Conservation (phyloP, 495 filamentous ascomycete genomes). For the Xylaria intraflava region DNA sequence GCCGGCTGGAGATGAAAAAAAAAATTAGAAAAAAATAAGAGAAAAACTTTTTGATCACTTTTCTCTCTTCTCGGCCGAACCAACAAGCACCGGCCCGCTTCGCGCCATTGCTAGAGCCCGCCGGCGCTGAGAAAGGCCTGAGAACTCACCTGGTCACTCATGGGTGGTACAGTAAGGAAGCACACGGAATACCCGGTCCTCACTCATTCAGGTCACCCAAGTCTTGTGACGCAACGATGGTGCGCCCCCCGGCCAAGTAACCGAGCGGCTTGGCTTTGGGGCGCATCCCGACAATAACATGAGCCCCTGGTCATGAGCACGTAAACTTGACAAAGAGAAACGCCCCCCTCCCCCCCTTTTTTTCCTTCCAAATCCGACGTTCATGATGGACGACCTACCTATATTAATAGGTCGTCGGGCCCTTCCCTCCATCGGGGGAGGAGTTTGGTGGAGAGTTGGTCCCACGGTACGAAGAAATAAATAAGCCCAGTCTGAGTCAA, state of each 20-base stretch:
- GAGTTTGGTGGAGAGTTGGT: neutral
- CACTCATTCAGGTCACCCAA: no score
- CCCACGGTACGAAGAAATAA: neutral
- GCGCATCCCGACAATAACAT: neutral
- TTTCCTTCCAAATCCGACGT: conserved; percentile 7
- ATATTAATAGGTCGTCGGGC: conserved; percentile 20
- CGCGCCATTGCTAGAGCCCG: no score
- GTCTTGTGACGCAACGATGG: conserved; percentile 15
- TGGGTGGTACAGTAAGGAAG: no score
- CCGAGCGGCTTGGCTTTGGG: neutral
- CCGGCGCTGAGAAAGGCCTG: no score
- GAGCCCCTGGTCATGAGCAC: neutral
- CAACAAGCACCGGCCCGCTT: no score
- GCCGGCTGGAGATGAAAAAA: no score
- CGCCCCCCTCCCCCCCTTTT: neutral
- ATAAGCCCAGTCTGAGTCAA: neutral
- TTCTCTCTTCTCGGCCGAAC: no score
- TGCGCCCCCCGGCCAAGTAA: conserved; percentile 2
- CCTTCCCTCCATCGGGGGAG: neutral
- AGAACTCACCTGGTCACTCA: no score
- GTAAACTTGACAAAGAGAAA: conserved; percentile 28
- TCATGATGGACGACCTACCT: conserved; percentile 16
- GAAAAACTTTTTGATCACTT: no score
- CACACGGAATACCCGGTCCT: no score
- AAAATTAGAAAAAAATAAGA: no score